A percentile compares a stretch with the other conserved stretches of the same genome.
phyloP scores from a whole-genome alignment of 177 flowering plant genomes.

The Vitis hybrid region DNA sequence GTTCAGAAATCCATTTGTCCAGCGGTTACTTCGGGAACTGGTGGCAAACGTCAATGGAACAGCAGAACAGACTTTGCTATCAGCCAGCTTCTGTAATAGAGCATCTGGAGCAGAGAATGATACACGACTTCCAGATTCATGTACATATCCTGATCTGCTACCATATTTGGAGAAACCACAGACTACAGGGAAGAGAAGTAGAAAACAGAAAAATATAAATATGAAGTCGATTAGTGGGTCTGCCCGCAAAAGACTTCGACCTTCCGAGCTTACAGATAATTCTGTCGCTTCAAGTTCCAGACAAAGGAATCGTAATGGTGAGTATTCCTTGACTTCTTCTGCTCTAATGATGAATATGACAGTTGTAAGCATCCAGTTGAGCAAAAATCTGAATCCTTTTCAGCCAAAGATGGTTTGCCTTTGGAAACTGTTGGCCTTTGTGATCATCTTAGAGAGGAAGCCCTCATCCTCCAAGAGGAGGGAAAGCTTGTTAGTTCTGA shows the following conservation, averaged over 20 bases:
- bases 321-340: slow-evolving; percentile 13
- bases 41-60: slow-evolving; percentile 58
- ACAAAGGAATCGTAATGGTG: slow-evolving; percentile 4
- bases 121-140: slow-evolving; percentile 13
- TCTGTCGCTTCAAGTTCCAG: slow-evolving; percentile 12
- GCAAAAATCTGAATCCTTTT: slow-evolving; percentile 9
- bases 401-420: slow-evolving; percentile 16
- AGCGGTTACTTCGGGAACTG: slow-evolving; percentile 79
- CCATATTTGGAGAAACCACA: slow-evolving; percentile 26
- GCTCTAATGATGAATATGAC: slow-evolving; percentile 17
- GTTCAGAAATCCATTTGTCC: slow-evolving; percentile 79
- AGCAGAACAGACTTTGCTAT: slow-evolving; percentile 33
- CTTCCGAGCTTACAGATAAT: slow-evolving; percentile 13
- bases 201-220: slow-evolving; percentile 28
- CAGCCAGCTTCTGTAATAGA: slow-evolving; percentile 33
- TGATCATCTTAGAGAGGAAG: slow-evolving; percentile 13
- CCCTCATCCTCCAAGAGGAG: slow-evolving; percentile 15
- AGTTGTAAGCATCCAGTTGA: slow-evolving; percentile 8
- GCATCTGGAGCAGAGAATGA: slow-evolving; percentile 25
- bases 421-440: slow-evolving; percentile 15
- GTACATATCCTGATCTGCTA: slow-evolving; percentile 37
- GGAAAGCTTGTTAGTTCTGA: slow-evolving; percentile 13
- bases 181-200: slow-evolving; percentile 56
- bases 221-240: slow-evolving; percentile 15
- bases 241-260: slow-evolving; percentile 29